Evolutionary conservation across 2,329 filamentous ascomycete species (phyloP).

Genomic region (Diaporthe sp.): DNA sequence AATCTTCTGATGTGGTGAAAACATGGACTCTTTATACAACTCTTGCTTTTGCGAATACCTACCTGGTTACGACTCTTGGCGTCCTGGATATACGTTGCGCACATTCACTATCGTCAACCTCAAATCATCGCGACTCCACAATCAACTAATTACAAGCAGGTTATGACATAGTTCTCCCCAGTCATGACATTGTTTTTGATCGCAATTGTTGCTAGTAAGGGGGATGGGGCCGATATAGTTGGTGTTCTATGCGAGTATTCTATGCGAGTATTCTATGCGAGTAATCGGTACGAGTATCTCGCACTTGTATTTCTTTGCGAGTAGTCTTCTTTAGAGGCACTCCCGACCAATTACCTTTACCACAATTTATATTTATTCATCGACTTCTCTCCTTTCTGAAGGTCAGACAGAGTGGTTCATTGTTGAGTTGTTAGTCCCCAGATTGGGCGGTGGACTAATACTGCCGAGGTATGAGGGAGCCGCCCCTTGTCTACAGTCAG

Average conservation of each 20-base stretch:
- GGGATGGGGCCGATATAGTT: not conserved
- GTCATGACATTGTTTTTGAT: not conserved
- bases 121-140: not conserved
- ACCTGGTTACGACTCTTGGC: not conserved
- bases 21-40: not conserved
- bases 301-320: not conserved
- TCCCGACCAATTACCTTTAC: not conserved
- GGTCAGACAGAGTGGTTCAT: not conserved
- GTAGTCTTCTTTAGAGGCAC: too few relatives aligned
- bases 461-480: not conserved
- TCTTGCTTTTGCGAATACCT: not conserved
- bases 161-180: not conserved
- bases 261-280: not conserved
- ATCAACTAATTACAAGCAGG: not conserved
- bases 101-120: not conserved
- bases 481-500: not conserved
- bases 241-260: not conserved
- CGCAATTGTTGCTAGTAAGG: not conserved
- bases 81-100: not conserved
- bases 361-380: not conserved
- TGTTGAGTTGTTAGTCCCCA: not conserved
- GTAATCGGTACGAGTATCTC: not conserved
- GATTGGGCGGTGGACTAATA: not conserved
- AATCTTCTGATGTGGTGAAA: too few relatives aligned
- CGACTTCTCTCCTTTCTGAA: not conserved